Conservation (phyloP, 1,284 basidiomycete genomes). For the Apiotrichum porosum region DNA sequence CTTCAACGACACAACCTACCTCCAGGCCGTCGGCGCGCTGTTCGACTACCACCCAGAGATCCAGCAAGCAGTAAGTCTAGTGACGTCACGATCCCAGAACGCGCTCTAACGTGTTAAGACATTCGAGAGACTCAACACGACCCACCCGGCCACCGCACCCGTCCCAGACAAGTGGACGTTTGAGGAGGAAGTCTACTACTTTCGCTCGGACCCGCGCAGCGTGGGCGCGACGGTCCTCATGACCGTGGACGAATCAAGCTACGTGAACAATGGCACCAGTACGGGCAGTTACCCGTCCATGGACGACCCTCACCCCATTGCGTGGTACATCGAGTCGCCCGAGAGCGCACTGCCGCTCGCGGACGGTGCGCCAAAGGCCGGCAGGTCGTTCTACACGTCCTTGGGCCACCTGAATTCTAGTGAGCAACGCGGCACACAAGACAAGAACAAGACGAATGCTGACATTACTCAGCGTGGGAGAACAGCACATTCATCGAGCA, state of each 20-base stretch:
- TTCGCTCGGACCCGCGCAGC: conserved; percentile 65
- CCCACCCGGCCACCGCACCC: conserved; percentile 62
- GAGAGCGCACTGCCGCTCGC: conserved; percentile 53
- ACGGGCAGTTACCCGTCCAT: conserved; percentile 5
- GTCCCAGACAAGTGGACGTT: conserved; percentile 60
- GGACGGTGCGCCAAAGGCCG: conserved; percentile 50
- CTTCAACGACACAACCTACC: conserved; percentile 62
- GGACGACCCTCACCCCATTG: conserved; percentile 42
- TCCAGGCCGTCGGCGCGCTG: conserved; percentile 56
- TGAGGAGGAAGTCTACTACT: conserved; percentile 60
- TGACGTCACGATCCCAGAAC: background rate
- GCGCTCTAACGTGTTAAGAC: conserved; percentile 19
- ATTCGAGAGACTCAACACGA: conserved; percentile 56
- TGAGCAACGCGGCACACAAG: conserved; percentile 7
- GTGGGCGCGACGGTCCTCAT: conserved; percentile 63
- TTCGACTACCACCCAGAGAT: conserved; percentile 72
- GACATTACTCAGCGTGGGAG: conserved; percentile 44
- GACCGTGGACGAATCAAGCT: conserved; percentile 64
- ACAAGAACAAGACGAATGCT: background rate
- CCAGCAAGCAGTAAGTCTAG: conserved; percentile 49
- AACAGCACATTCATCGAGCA: conserved; percentile 63
- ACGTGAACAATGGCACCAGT: conserved; percentile 50
- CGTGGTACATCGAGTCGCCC: conserved; percentile 71
- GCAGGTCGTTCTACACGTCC: conserved; percentile 75
- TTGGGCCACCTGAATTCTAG: conserved; percentile 68